Conservation (phyloP, 495 filamentous ascomycete species). For the Penicillium samsonianum region DNA sequence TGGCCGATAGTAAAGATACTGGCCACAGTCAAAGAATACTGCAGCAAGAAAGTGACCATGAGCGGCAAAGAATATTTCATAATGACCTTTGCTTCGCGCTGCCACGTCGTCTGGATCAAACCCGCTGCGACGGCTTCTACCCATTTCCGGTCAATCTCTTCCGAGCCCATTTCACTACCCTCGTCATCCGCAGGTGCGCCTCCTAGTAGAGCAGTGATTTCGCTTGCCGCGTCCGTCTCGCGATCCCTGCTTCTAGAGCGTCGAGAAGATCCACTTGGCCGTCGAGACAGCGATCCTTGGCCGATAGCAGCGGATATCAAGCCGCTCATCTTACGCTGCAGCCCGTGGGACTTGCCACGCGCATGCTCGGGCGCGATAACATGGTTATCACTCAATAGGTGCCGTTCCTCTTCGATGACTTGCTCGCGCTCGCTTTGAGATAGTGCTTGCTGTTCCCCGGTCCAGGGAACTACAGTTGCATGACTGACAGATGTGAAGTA, state of each 20-base stretch:
- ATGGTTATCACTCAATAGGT: slow-evolving; percentile 75
- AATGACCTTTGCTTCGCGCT: slow-evolving; percentile 73
- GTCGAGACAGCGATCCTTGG: slow-evolving; percentile 13
- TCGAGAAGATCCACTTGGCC: slow-evolving; percentile 12
- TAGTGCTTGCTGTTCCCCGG: slow-evolving; percentile 50
- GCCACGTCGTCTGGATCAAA: slow-evolving; percentile 79
- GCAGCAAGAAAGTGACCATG: slow-evolving; percentile 71
- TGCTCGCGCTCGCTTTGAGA: slow-evolving; percentile 62
- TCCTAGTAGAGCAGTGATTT: slow-evolving; percentile 54
- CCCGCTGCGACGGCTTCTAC: slow-evolving; percentile 73
- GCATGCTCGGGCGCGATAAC: slow-evolving; percentile 66
- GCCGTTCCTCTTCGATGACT: slow-evolving; percentile 70
- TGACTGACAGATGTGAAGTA: slow-evolving; percentile 62
- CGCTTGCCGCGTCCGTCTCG: slow-evolving; percentile 30
- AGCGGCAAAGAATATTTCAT: slow-evolving; percentile 62
- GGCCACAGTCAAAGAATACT: slow-evolving; percentile 72
- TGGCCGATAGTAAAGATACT: slow-evolving; percentile 70
- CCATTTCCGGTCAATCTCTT: slow-evolving; percentile 65
- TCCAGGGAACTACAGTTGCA: slow-evolving; percentile 47
- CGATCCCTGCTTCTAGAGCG: slow-evolving; percentile 22
- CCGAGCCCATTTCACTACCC: slow-evolving; percentile 34
- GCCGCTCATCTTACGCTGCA: slow-evolving; percentile 34
- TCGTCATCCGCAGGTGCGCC: slow-evolving; percentile 15
- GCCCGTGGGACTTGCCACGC: slow-evolving; percentile 27
- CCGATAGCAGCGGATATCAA: slow-evolving; percentile 26